Base-by-base conservation (phyloP, 2,329 filamentous ascomycete genomes). In the Alternaria hordeiaustralica region DNA sequence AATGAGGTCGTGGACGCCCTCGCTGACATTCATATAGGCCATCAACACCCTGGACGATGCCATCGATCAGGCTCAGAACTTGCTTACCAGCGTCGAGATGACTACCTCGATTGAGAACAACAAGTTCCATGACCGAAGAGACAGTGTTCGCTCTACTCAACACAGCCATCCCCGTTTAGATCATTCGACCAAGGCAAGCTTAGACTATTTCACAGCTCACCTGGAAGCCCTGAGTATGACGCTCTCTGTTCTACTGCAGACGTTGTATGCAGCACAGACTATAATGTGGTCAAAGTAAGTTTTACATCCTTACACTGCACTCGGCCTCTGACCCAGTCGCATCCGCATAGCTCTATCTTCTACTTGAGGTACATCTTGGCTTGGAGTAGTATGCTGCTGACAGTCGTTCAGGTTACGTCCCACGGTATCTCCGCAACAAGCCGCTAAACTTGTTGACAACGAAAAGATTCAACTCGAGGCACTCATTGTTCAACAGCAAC, bases 401-500 rank as follows among this genome's bases (percentile, higher is more conserved):
- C 55, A 15, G 15, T 30, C 13, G 2, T 12, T 12, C 43, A 79
- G 77, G 58, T 61, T 71, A 20, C 72, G 75, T 49, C 75, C 75
- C 6, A 73, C 72, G 18, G 71, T 78, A 26, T 78, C 76, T 15
- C 77, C 74, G 26, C 71, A 75, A 25, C 72, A 76, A 60, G 72
- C 73, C 11, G 71, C 70, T 8, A 72, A 71, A 46, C 73, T 77
- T 30, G 74, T 81, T 46, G 64, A 69, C 10, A 79, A 79, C 49
- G 78, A 82, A 60, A 76, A 73, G 44, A 58, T 70, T 6, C 80
- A 81, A 63, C 69, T 81, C 8, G 76, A 81, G 56, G 71, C 71
- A 12, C 65, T 81, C 7, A 72, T 82, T 20, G 76, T 81, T 43
- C 79, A 81, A 54, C 80, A 82, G 53, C 80, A 82, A 57, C 66